A percentile compares a stretch with the other conserved stretches of the same genome.
phyloP scores from a whole-genome alignment of 108 stramenopile genomes.

The Cyclotella sp. region DNA sequence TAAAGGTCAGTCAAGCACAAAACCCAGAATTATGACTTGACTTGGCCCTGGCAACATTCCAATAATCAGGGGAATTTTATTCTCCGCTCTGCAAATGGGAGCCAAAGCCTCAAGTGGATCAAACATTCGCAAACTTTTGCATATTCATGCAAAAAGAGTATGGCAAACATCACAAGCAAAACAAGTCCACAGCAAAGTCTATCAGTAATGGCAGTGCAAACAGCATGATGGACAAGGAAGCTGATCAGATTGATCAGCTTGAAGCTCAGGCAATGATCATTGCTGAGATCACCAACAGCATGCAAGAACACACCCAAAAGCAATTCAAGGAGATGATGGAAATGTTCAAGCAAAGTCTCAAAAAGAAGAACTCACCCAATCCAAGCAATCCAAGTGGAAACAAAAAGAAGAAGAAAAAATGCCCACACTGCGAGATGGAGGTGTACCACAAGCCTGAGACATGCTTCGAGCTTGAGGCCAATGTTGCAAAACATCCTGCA shows the following conservation, averaged over 20 bases:
- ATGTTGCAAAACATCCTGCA: too few relatives aligned
- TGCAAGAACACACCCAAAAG: constrained; percentile 1
- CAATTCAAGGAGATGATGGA: constrained; percentile 30
- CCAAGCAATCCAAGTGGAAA: too few relatives aligned
- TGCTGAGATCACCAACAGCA: constrained; percentile 21
- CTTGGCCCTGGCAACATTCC: constrained; percentile 6
- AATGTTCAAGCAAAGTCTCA: constrained; percentile 3
- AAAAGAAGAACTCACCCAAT: constrained; percentile 10
- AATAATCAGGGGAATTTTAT: constrained; percentile 7
- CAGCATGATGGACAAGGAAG: constrained; percentile 16
- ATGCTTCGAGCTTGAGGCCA: too few relatives aligned
- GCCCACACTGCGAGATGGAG: too few relatives aligned
- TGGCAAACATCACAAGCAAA: too few relatives aligned
- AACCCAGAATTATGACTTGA: constrained; percentile 8
- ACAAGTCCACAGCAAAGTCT: neutral
- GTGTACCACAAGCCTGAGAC: too few relatives aligned
- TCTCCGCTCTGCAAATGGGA: constrained; percentile 1
- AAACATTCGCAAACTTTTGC: too few relatives aligned
- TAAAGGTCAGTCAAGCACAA: neutral
- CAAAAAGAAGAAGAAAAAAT: constrained; percentile 21
- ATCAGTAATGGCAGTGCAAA: constrained; percentile 17
- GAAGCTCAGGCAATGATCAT: constrained; percentile 15
- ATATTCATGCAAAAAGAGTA: too few relatives aligned
- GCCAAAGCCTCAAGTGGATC: neutral
- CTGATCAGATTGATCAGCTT: constrained; percentile 14